Conservation (phyloP, 768 basidiomycete genomes). For the Pulveroboletus frians region DNA sequence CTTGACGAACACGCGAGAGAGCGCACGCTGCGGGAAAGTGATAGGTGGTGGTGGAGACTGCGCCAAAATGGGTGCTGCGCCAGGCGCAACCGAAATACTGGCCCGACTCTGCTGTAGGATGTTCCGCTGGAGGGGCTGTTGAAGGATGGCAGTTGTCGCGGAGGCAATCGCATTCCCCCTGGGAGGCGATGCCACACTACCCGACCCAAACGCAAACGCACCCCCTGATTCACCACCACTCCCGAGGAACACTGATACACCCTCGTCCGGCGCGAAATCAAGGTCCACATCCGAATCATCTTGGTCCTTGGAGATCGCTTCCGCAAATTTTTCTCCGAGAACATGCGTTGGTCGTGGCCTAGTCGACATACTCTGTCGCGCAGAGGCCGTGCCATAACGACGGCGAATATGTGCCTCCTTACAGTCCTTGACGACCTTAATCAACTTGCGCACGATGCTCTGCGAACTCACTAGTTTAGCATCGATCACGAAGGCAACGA, state of each 20-base stretch:
- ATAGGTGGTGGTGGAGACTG: conserved; percentile 34
- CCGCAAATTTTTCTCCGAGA: conserved; percentile 63
- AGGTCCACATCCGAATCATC: conserved; percentile 73
- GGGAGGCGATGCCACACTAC: conserved; percentile 27
- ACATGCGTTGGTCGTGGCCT: conserved; percentile 41
- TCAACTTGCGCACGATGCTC: conserved; percentile 77
- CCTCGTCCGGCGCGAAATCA: conserved; percentile 61
- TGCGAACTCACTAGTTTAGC: conserved; percentile 26
- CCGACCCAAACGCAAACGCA: conserved; percentile 35
- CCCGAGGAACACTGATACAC: conserved; percentile 34
- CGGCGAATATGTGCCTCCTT: conserved; percentile 58
- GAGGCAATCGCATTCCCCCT: conserved; percentile 47
- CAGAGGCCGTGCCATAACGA: conserved; percentile 26
- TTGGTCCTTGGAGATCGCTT: conserved; percentile 43
- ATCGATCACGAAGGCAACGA: background rate
- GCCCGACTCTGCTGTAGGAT: conserved; percentile 44
- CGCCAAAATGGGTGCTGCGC: conserved; percentile 9
- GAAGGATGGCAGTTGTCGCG: conserved; percentile 56
- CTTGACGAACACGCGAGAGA: conserved; percentile 74
- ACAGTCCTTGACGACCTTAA: conserved; percentile 80
- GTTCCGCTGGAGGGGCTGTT: conserved; percentile 54
- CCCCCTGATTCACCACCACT: conserved; percentile 38
- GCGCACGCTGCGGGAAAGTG: conserved; percentile 53
- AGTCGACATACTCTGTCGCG: conserved; percentile 29
- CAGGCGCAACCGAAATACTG: conserved; percentile 25